Evolutionary conservation across 805 yeast species (phyloP).

Genomic region (Priceomyces fermenticarens): DNA sequence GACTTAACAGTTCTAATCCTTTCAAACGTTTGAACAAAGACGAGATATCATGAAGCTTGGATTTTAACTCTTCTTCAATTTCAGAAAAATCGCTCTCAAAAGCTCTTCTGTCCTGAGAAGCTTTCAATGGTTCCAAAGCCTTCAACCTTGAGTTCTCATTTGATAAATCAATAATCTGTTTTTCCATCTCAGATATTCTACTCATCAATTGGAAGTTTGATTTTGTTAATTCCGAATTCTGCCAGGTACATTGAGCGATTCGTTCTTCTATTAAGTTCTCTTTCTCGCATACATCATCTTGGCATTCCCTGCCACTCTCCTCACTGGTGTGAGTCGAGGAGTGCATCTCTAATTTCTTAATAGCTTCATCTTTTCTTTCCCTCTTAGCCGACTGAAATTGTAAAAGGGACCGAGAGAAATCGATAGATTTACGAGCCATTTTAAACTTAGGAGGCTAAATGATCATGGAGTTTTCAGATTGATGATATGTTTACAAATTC

Average conservation of each 20-base stretch:
- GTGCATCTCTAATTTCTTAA: background rate
- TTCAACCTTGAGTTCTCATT: constrained; percentile 48
- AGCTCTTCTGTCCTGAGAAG: constrained; percentile 24
- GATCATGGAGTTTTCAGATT: no score
- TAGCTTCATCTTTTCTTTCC: no score
- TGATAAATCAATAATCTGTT: constrained; percentile 45
- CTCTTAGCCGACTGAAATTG: constrained; percentile 3
- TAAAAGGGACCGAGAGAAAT: constrained; percentile 7
- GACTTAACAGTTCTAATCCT: constrained; percentile 35
- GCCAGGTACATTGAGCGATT: constrained; percentile 32
- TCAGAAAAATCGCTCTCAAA: constrained; percentile 34
- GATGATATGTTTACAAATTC: no score
- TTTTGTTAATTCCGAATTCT: constrained; percentile 59
- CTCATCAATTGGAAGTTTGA: constrained; percentile 52
- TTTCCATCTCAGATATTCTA: constrained; percentile 52
- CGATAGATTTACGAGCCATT: constrained; percentile 9
- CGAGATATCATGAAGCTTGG: constrained; percentile 44
- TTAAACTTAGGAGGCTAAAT: no score
- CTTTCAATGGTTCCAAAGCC: constrained; percentile 27
- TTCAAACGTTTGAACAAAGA: constrained; percentile 41
- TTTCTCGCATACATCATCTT: background rate
- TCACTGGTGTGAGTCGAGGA: background rate
- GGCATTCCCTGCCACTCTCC: constrained; percentile 1
- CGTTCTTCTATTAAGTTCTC: constrained; percentile 15
- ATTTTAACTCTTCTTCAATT: constrained; percentile 41